Evolutionary conservation across 805 yeast genomes (phyloP).

Genomic region (Groenewaldozyma salmanticensis): DNA sequence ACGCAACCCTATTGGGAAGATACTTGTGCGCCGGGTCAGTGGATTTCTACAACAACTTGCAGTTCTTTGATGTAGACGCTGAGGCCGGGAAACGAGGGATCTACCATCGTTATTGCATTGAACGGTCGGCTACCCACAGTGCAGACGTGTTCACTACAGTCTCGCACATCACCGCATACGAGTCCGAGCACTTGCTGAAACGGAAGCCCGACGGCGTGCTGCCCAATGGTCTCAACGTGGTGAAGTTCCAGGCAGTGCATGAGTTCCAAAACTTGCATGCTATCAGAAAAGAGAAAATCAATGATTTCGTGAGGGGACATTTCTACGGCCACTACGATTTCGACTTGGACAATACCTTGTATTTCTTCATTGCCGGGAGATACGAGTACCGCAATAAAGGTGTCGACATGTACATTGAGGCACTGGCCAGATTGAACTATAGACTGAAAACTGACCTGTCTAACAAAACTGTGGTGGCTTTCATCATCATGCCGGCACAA

Average conservation of each 20-base stretch:
- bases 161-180: slow-evolving; percentile 94
- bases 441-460: slow-evolving; percentile 72
- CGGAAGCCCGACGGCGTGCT: slow-evolving; percentile 97
- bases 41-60: slow-evolving; percentile 88
- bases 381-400: slow-evolving; percentile 96
- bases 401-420: slow-evolving; percentile 87
- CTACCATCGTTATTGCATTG: slow-evolving; percentile 93
- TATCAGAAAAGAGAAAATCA: slow-evolving; percentile 77
- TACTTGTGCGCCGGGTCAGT: slow-evolving; percentile 94
- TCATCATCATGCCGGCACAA: slow-evolving; percentile 95
- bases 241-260: slow-evolving; percentile 94
- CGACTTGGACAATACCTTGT: slow-evolving; percentile 85
- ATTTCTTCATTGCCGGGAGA: slow-evolving; percentile 94
- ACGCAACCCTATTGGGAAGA: slow-evolving; percentile 91
- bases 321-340: slow-evolving; percentile 95
- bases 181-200: slow-evolving; percentile 83
- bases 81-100: slow-evolving; percentile 98
- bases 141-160: slow-evolving; percentile 97
- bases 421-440: slow-evolving; percentile 86
- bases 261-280: slow-evolving; percentile 97
- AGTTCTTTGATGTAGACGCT: slow-evolving; percentile 85
- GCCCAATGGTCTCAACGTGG: slow-evolving; percentile 93
- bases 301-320: slow-evolving; percentile 93
- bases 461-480: slow-evolving; percentile 89
- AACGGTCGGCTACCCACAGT: slow-evolving; percentile 90